phyloP scores from a whole-genome alignment of 129 eudicot species.

The Erigeron canadensis region DNA sequence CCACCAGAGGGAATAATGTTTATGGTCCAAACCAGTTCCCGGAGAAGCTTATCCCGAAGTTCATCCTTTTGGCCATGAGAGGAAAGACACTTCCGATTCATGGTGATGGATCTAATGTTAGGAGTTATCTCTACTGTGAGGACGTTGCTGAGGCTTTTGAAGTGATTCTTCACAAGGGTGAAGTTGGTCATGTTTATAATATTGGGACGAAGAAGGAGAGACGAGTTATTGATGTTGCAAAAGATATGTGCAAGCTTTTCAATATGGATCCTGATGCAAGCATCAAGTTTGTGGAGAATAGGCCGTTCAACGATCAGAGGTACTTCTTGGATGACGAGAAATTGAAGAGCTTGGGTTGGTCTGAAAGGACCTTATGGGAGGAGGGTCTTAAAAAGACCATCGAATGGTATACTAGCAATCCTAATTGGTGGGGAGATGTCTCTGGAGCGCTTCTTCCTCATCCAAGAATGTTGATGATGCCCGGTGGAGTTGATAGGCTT shows the following conservation, averaged over 20 bases:
- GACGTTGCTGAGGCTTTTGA: constrained; percentile 99
- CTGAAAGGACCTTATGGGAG: constrained; percentile 82
- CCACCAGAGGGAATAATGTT: constrained; percentile 95
- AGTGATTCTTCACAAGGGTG: constrained; percentile 90
- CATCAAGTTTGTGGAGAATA: constrained; percentile 89
- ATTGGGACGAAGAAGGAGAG: constrained; percentile 90
- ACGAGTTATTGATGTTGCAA: constrained; percentile 93
- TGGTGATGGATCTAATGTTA: constrained; percentile 92
- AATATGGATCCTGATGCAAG: constrained; percentile 57
- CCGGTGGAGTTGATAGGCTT: constrained; percentile 76
- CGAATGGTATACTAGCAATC: constrained; percentile 86
- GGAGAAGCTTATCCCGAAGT: constrained; percentile 86
- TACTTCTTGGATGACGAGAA: constrained; percentile 93
- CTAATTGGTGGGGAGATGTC: constrained; percentile 96
- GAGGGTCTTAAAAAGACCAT: constrained; percentile 88
- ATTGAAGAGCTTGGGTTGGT: constrained; percentile 83
- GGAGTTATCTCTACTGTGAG: constrained; percentile 94
- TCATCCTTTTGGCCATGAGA: constrained; percentile 90
- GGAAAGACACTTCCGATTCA: constrained; percentile 88
- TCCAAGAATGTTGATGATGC: constrained; percentile 99
- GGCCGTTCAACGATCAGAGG: constrained; percentile 97
- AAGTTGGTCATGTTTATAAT: constrained; percentile 97
- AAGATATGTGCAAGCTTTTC: constrained; percentile 81
- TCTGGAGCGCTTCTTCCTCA: constrained; percentile 97
- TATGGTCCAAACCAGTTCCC: constrained; percentile 98